Conservation (phyloP, 2,329 filamentous ascomycete genomes). For the Tolypocladium ophioglossoides region DNA sequence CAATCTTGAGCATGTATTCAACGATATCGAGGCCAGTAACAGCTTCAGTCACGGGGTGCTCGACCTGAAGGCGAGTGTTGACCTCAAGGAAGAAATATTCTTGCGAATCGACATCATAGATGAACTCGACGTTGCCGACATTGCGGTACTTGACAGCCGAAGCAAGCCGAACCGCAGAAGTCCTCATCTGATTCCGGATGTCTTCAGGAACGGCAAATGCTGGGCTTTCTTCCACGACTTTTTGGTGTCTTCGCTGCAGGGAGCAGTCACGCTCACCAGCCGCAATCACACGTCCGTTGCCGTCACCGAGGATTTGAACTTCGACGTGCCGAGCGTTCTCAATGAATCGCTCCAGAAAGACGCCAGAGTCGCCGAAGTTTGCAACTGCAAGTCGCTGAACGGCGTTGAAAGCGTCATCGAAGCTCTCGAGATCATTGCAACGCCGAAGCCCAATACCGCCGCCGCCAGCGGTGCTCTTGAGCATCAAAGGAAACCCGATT, state of each 20-base stretch:
- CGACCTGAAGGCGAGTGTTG: conserved; percentile 38
- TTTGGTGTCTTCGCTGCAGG: conserved; percentile 39
- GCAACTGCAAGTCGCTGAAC: conserved; percentile 27
- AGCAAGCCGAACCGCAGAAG: conserved; percentile 24
- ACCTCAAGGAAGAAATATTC: conserved; percentile 37
- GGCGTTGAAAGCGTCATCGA: conserved; percentile 22
- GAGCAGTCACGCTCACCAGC: conserved; percentile 40
- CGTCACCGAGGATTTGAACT: conserved; percentile 38
- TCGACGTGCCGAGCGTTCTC: conserved; percentile 34
- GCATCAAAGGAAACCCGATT: conserved; percentile 30
- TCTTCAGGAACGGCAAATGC: conserved; percentile 20
- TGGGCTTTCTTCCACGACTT: conserved; percentile 38
- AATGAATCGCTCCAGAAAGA: conserved; percentile 32
- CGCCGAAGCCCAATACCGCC: conserved; percentile 33
- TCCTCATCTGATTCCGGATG: conserved; percentile 22
- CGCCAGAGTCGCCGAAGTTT: conserved; percentile 29
- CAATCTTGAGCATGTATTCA: conserved; percentile 31
- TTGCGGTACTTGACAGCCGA: conserved; percentile 25
- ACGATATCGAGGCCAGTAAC: conserved; percentile 67
- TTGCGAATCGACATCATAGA: conserved; percentile 25
- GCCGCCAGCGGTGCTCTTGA: conserved; percentile 37
- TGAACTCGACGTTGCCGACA: conserved; percentile 34
- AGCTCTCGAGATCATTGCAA: conserved; percentile 20
- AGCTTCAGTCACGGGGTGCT: conserved; percentile 54
- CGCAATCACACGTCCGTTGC: conserved; percentile 26